Evolutionary conservation across 2,329 filamentous ascomycete species (phyloP), one percentile per base, ranked within the genome.

Genomic region (Dactylonectria macrodidyma): DNA sequence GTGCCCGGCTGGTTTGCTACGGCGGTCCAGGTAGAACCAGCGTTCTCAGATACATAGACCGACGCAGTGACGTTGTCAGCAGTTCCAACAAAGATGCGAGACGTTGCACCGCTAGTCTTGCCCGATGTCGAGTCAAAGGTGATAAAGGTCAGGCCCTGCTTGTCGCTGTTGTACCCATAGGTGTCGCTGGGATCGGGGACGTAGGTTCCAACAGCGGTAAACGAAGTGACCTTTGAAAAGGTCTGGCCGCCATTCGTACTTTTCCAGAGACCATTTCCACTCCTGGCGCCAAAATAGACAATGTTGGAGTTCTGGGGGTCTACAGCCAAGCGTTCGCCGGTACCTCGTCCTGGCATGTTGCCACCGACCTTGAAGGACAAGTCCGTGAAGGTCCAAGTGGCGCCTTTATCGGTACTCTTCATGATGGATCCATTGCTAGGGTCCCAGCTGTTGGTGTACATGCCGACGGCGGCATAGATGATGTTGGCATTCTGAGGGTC

Each of bases 361-460:
- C 88, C 88, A 8, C 88, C 88, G 52, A 89, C 86, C 75, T 90
- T 90, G 81, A 90, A 90, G 2, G 86, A 82, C 0, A 90, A 80
- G 6, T 80, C 78, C 0, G 85, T 84, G 22, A 82, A 79, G 1
- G 79, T 73, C 85, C 87, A 90, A 1, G 87, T 89, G 3, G 77
- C 78, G 1, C 88, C 88, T 71, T 84, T 81, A 70, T 90, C 87
- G 9, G 82, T 85, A 9, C 86, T 89, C 33, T 84, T 83, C 36
- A 88, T 83, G 44, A 90, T 88, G 8, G 85, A 81, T 8, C 87
- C 88, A 5, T 84, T 82, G 62, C 85, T 87, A 1, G 88, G 87
- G 64, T 90, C 88, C 87, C 87, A 90, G 68, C 79, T 80, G 74
- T 86, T 90, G n/a, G 87, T 90, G 75, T 90, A 90, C 81, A 87